Base-by-base conservation (phyloP, 164 flowering plant genomes). In the Stephania japonica region DNA sequence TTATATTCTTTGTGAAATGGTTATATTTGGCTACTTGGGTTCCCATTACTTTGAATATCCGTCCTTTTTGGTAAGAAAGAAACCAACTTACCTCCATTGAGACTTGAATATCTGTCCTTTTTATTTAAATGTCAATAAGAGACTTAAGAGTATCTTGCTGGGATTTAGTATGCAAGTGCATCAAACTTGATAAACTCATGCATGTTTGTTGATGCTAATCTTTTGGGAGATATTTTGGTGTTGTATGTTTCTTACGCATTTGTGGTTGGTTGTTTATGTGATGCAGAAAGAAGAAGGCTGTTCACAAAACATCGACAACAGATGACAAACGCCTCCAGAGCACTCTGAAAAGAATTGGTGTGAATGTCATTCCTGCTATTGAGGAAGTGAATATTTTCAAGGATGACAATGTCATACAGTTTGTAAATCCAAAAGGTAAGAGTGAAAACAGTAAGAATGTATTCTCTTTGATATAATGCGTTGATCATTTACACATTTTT, bases 311-410 rank as follows among this genome's bases (percentile, higher is more conserved):
- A 26, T 87, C 89, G 3, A 90, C 95, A 13, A 89, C 92, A 8
- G 95, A 90, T 81, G 95, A 90, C 80, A 90, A 90, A 75, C 86
- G 92, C 84, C 89, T 90, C 56, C 95, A 90, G 78, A 89, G 92
- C 78, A 90, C 95, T 42, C 76, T 90, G 68, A 90, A 90, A 78
- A 91, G 93, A 82, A 84, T 91, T 68, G 93, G 95, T 42, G 87
- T 86, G 23, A 86, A 81, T 74, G 78, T 81, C 70, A 86, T 86
- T 43, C 89, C 89, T 2, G 82, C 85, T n/a, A 86, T 85, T 77
- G 87, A 86, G 71, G 87, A 85, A 75, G 86, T 86, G 56, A 86
- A 86, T 72, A 86, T 86, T 32, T 86, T 86, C 78, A 85, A 84
- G 80, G 89, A 86, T 79, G 89, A 86, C 41, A 65, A 70, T 10